Evolutionary conservation across 2,329 filamentous ascomycete species (phyloP).

Genomic region (Penicillium sp.): DNA sequence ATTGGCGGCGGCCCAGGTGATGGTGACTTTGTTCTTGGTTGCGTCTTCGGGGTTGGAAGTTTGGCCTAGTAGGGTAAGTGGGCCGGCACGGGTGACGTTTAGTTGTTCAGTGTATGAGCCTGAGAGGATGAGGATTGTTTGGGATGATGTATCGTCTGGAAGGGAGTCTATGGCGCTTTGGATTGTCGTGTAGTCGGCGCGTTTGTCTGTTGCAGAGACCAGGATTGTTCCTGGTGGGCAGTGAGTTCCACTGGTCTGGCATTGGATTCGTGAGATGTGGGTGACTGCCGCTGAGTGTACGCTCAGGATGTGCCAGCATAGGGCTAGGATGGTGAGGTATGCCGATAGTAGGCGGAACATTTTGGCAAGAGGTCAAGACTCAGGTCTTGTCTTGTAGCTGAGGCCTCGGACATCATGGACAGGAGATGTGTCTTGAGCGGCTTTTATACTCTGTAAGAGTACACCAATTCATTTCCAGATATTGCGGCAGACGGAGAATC

Average conservation of each 20-base stretch:
- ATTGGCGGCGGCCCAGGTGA: slow-evolving; percentile 60
- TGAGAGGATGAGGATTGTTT: slow-evolving; percentile 59
- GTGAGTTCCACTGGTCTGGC: slow-evolving; percentile 24
- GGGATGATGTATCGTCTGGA: slow-evolving; percentile 45
- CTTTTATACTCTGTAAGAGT: background rate
- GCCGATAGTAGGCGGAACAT: slow-evolving; percentile 7
- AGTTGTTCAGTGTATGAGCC: slow-evolving; percentile 64
- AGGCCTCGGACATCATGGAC: background rate
- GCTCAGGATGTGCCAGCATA: slow-evolving; percentile 5
- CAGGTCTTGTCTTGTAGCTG: background rate
- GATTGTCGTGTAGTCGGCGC: slow-evolving; percentile 38
- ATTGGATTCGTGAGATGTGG: slow-evolving; percentile 10
- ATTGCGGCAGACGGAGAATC: slow-evolving; percentile 3
- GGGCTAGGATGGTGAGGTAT: slow-evolving; percentile 1
- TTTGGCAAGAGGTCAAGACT: background rate
- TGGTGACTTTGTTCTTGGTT: slow-evolving; percentile 52
- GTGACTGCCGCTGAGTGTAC: slow-evolving; percentile 3
- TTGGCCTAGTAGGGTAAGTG: slow-evolving; percentile 62
- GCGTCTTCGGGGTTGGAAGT: slow-evolving; percentile 50
- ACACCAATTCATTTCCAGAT: background rate
- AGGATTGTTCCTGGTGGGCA: slow-evolving; percentile 31
- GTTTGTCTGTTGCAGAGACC: slow-evolving; percentile 25
- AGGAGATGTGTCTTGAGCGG: background rate
- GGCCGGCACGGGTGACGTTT: slow-evolving; percentile 62
- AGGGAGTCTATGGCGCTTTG: slow-evolving; percentile 51